Base-by-base conservation (phyloP, 1,284 basidiomycete genomes). In the Moesziomyces sp. region DNA sequence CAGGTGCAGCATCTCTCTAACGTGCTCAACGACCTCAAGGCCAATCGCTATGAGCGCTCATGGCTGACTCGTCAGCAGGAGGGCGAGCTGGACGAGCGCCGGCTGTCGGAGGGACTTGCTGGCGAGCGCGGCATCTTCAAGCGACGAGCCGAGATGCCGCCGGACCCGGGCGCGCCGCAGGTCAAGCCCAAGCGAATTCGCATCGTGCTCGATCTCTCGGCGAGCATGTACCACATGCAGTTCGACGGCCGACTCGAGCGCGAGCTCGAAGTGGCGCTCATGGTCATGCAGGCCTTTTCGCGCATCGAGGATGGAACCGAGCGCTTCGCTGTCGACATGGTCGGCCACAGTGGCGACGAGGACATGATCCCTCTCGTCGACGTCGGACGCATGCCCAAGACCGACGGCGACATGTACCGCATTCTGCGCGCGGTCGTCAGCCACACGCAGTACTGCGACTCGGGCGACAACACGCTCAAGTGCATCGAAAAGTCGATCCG, bases 111-210 rank as follows among this genome's bases (percentile, higher is more conserved):
- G 46, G 85, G 84, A 0, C 67, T 85, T 8, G 83, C 82, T 3
- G 85, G 85, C n/a, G 85, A 85, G 57, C 51, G 80, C 7, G 67
- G 77, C 16, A 82, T 85, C 44, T 85, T 85, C 65, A 84, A 84
- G 54, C 60, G 82, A 1, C 60, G 81, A 5, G 70, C 73, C 18
- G 81, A 84, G 59, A 73, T 75, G 48, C 82, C 82, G 6, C 82
- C 82, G 1, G 82, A 84, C 40, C 60, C 77, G 8, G 81, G 81
- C 19, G 82, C 81, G 53, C 80, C 82, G 8, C 82, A 84, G 52
- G 65, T 82, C 33, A 85, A 85, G 64, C 85, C 85, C 0, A 85
- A 85, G 55, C 75, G 85, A 2, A 83, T 85, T 47, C 72, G 85
- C 2, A 78, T 85, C 55, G 77, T 85, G 1, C 70, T 85, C 18